These are phyloP conservation scores for Auriscalpium orientale DNA, from an alignment of 768 basidiomycete species.

Conservation along the genomic window DNA sequence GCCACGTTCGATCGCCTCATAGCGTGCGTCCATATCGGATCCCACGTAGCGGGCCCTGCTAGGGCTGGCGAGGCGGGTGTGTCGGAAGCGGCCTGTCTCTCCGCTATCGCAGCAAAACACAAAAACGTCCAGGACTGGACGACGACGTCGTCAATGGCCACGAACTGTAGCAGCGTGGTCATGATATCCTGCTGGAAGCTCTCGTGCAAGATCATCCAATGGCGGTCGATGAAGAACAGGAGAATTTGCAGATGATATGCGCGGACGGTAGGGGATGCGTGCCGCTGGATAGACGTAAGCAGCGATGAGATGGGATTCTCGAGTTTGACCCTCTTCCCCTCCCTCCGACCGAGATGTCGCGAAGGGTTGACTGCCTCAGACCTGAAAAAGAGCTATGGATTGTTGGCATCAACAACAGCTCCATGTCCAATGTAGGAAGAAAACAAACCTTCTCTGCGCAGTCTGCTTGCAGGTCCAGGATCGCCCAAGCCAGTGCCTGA, in stretches of 20 bases:
- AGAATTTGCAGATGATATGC: conserved; percentile 64
- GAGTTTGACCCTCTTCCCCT: conserved; percentile 44
- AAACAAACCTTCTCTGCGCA: conserved; percentile 55
- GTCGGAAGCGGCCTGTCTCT: conserved; percentile 11
- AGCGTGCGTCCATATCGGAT: conserved; percentile 74
- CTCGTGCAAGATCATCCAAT: conserved; percentile 61
- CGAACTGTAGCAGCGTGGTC: conserved; percentile 45
- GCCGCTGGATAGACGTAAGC: conserved; percentile 39
- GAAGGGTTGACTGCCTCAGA: conserved; percentile 48
- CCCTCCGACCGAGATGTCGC: conserved; percentile 21
- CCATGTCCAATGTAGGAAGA: background rate
- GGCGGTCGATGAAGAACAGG: conserved; percentile 76
- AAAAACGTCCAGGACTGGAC: conserved; percentile 85
- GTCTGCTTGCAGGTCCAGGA: conserved; percentile 75
- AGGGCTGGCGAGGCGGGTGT: conserved; percentile 1
- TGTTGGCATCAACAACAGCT: conserved; percentile 1
- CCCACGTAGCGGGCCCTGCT: conserved; percentile 40
- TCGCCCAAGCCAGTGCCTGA: conserved; percentile 74
- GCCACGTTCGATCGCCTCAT: conserved; percentile 67
- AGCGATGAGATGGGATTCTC: conserved; percentile 56
- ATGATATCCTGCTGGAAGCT: conserved; percentile 52
- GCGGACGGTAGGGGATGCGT: conserved; percentile 27
- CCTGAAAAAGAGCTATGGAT: conserved; percentile 49
- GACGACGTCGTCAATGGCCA: conserved; percentile 53
- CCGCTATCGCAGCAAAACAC: conserved; percentile 65